phyloP scores from a whole-genome alignment of 345 rosid species.

The Dipteronia dyeriana region DNA sequence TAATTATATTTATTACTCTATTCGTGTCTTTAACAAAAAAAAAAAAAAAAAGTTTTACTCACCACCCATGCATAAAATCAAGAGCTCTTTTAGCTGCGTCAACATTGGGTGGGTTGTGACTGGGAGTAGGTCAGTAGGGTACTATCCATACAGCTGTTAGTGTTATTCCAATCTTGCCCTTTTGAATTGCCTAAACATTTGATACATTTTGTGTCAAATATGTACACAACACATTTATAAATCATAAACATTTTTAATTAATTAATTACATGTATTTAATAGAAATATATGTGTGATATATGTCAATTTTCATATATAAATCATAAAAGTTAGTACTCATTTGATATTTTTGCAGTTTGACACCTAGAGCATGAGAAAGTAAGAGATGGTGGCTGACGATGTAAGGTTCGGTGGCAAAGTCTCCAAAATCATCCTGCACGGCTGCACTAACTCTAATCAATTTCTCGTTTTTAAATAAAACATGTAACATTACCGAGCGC shows the following conservation, averaged over 20 bases:
- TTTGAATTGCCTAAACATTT: conserved; percentile 30
- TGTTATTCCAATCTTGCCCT: background rate
- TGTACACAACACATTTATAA: background rate
- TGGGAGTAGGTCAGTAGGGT: conserved; percentile 33
- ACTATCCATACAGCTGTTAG: conserved; percentile 17
- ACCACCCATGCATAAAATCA: background rate
- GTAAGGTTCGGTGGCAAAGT: conserved; percentile 39
- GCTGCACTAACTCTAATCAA: conserved; percentile 18
- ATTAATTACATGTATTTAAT: no score
- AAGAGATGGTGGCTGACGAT: conserved; percentile 29
- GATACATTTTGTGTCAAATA: background rate
- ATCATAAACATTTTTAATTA: no score
- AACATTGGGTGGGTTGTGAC: background rate
- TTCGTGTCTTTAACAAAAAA: no score
- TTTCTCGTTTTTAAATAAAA: no score
- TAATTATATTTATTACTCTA: no score
- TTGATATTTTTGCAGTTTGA: conserved; percentile 29
- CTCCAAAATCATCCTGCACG: conserved; percentile 47
- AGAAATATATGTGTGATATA: no score
- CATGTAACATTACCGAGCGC: no score
- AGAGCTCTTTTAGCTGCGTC: conserved; percentile 30
- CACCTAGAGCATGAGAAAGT: conserved; percentile 37
- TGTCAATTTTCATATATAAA: background rate
- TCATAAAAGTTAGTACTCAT: background rate
- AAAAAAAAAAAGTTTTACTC: background rate